These are phyloP conservation scores for Cylindrotheca fusiformis DNA, from an alignment of 108 stramenopile species.

Conservation along the genomic window DNA sequence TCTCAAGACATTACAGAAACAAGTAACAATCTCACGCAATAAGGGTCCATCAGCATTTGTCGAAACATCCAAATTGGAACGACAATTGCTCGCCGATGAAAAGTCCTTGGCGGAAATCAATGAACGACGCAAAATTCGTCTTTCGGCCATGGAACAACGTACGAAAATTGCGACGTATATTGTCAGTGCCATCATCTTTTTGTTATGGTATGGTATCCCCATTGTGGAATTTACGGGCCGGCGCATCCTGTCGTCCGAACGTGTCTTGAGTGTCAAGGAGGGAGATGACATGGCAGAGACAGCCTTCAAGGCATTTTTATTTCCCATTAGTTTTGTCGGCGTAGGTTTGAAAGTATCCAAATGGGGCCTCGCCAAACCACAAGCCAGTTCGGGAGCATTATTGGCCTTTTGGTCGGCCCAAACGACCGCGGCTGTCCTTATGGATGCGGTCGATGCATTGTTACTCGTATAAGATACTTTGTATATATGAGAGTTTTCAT, in stretches of 20 bases:
- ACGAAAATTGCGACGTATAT: slow-evolving; percentile 33
- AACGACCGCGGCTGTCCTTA: slow-evolving; percentile 50
- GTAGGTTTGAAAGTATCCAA: slow-evolving; percentile 60
- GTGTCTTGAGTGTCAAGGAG: slow-evolving; percentile 30
- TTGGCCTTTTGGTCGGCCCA: slow-evolving; percentile 73
- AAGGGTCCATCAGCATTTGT: slow-evolving; percentile 78
- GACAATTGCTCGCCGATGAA: slow-evolving; percentile 62
- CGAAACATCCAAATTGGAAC: slow-evolving; percentile 78
- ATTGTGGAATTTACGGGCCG: slow-evolving; percentile 59
- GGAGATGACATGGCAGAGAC: slow-evolving; percentile 27
- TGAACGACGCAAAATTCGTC: slow-evolving; percentile 29
- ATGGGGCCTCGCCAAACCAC: slow-evolving; percentile 45
- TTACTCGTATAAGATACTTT: too few species aligned
- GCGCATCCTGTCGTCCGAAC: slow-evolving; percentile 19
- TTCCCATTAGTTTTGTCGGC: slow-evolving; percentile 68
- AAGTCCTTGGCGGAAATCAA: slow-evolving; percentile 46
- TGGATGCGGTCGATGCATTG: slow-evolving; percentile 53
- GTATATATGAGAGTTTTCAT: too few species aligned
- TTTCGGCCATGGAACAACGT: slow-evolving; percentile 34
- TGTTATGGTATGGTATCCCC: slow-evolving; percentile 69
- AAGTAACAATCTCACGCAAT: slow-evolving; percentile 54
- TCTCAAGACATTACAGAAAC: slow-evolving; percentile 42
- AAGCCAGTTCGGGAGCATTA: slow-evolving; percentile 60
- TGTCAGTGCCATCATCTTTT: slow-evolving; percentile 38
- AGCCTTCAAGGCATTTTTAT: slow-evolving; percentile 58